These are phyloP conservation scores for Malus domestica DNA, from an alignment of 306 rosid species.

Conservation along the genomic window DNA sequence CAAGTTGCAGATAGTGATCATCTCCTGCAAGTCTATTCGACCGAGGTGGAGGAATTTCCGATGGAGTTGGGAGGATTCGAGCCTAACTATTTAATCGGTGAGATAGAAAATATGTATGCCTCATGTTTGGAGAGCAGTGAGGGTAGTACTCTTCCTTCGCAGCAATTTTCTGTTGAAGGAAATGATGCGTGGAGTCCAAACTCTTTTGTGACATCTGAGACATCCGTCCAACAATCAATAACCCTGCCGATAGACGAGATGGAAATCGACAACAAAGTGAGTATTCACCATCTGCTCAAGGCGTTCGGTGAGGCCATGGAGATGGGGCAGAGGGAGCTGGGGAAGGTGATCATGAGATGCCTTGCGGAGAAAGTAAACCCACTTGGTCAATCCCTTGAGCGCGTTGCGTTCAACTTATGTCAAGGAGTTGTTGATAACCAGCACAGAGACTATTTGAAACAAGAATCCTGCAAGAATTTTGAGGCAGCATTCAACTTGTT, in stretches of 20 bases:
- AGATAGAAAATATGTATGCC: slow-evolving; percentile 4
- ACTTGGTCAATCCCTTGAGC: slow-evolving; percentile 41
- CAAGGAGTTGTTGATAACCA: slow-evolving; percentile 13
- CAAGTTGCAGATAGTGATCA: slow-evolving; percentile 21
- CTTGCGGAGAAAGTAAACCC: slow-evolving; percentile 42
- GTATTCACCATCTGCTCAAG: slow-evolving; percentile 38
- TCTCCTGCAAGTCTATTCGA: slow-evolving; percentile 22
- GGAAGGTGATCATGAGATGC: slow-evolving; percentile 30
- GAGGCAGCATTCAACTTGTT: slow-evolving; percentile 22
- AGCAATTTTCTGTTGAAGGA: slow-evolving; percentile 13
- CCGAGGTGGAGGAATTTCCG: slow-evolving; percentile 15
- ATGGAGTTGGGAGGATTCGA: slow-evolving; percentile 32
- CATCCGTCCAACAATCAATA: slow-evolving; percentile 23
- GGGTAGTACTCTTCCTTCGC: slow-evolving; percentile 24
- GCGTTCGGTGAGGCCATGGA: slow-evolving; percentile 46
- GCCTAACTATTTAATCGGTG: not conserved
- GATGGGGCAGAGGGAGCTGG: slow-evolving; percentile 30
- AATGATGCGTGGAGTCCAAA: slow-evolving; percentile 44
- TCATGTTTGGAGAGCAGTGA: slow-evolving; percentile 27
- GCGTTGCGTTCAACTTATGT: slow-evolving; percentile 40
- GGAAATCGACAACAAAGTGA: slow-evolving; percentile 36
- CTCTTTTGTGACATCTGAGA: slow-evolving; percentile 37
- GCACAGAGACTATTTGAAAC: slow-evolving; percentile 29
- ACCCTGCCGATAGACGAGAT: slow-evolving; percentile 31
- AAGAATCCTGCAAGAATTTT: slow-evolving; percentile 39